A percentile compares a stretch with the other conserved stretches of the same genome.
Conservation (phyloP, 306 rosid species). For the Begonia peltatifolia region DNA sequence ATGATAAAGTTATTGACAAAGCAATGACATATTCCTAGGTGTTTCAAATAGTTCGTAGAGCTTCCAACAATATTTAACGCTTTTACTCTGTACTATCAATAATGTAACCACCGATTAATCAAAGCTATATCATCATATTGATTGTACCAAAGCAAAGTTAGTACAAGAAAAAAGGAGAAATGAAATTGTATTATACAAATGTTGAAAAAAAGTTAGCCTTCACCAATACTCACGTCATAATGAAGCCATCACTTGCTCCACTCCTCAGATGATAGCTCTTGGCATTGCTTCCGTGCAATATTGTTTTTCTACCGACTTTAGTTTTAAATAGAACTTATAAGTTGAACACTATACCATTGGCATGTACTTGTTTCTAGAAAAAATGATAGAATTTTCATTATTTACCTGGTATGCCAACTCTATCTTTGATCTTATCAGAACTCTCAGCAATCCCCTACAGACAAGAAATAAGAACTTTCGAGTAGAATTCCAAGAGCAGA, state of each 20-base stretch:
- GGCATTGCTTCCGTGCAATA: slow-evolving; percentile 21
- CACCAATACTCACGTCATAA: slow-evolving; percentile 43
- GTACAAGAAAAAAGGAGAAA: background rate
- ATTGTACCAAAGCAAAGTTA: background rate
- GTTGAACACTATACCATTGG: background rate
- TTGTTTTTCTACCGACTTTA: slow-evolving; percentile 24
- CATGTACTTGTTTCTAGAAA: background rate
- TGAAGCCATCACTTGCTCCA: slow-evolving; percentile 59
- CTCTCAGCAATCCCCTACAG: slow-evolving; percentile 44
- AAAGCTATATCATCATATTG: background rate
- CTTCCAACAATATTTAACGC: background rate
- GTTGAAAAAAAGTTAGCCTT: slow-evolving; percentile 11
- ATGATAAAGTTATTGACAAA: background rate
- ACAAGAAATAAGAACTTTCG: slow-evolving; percentile 10
- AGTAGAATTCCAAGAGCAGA: background rate
- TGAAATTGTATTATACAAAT: background rate
- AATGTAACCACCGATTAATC: background rate
- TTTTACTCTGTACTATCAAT: background rate
- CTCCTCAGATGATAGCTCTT: slow-evolving; percentile 36
- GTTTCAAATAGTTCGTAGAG: no score
- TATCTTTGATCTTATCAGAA: slow-evolving; percentile 22
- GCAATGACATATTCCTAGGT: background rate
- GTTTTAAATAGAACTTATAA: slow-evolving; percentile 34
- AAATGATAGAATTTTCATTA: slow-evolving; percentile 4
- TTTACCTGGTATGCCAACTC: slow-evolving; percentile 33